Conservation (phyloP, 352 stramenopile genomes). For the Phytophthora macrochlamydospora region DNA sequence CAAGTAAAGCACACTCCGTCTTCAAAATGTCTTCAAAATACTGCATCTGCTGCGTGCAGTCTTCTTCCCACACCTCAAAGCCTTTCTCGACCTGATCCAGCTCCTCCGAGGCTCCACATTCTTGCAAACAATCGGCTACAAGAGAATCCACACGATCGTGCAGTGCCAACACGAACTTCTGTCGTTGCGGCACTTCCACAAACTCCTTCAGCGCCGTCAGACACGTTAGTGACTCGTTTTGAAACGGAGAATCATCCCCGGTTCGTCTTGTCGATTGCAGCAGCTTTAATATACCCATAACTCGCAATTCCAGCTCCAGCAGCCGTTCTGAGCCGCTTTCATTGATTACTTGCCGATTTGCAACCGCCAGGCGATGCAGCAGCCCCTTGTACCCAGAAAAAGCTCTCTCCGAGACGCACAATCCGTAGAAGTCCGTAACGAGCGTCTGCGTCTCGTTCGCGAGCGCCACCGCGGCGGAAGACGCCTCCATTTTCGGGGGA, state of each 20-base stretch:
- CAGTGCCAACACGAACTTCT: conserved; percentile 25
- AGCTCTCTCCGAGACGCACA: conserved; percentile 1
- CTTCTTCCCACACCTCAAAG: conserved; percentile 3
- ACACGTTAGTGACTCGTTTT: background rate
- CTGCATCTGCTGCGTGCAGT: conserved; percentile 7
- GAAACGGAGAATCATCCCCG: background rate
- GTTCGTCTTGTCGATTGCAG: conserved; percentile 12
- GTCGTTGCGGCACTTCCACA: conserved; percentile 24
- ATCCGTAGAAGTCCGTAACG: conserved; percentile 5
- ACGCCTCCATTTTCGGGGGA: background rate
- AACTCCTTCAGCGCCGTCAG: conserved; percentile 15
- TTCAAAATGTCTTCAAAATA: conserved; percentile 10
- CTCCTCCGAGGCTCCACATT: background rate
- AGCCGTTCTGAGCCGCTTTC: background rate
- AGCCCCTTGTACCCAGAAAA: conserved; percentile 18
- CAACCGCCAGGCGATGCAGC: conserved; percentile 3
- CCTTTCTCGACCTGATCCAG: conserved; percentile 4
- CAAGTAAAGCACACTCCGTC: background rate
- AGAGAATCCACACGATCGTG: conserved; percentile 26
- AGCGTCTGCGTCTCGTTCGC: conserved; percentile 11
- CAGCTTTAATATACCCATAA: conserved; percentile 17
- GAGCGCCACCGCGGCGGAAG: background rate
- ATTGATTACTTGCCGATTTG: background rate
- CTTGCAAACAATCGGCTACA: background rate
- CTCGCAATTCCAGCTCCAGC: conserved; percentile 11